Base-by-base conservation (phyloP, 2,329 filamentous ascomycete species). In the Alternaria consortialis region DNA sequence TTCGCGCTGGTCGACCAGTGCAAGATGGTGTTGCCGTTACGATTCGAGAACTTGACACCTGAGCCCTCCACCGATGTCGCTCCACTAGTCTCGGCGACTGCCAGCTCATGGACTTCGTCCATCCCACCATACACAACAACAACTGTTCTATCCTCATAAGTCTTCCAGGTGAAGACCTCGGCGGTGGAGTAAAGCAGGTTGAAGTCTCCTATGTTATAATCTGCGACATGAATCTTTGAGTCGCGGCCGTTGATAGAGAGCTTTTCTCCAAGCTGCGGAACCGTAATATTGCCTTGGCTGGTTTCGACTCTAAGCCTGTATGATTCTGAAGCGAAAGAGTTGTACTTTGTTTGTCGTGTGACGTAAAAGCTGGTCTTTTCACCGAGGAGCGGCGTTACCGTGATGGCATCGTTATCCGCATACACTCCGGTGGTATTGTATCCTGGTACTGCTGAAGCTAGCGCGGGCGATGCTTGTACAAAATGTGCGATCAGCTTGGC, bases 401-500 rank as follows among this genome's bases (percentile, higher is more conserved):
- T 83, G 9, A 90, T 80, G 32, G 83, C 79, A 0, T 73, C 58
- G 39, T 83, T 67, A 25, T 69, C 59, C n/a, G 68, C 58, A 46
- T 69, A 71, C 3, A 67, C 12, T 5, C 64, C 69, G 5, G 66
- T 65, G 2, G 57, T 64, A 50, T 68, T 70, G 34, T 58, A 67
- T 25, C 70, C 69, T 2, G 69, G 65, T n/a, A 65, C 66, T 15
- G 72, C 84, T 1, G 84, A 84, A 9, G 92, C 79, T 66, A 91
- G 92, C 0, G 85, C 86, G 0, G 90, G 88, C 0, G 90, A 91
- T 0, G 87, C 88, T 67, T 88, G 88, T 34, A 91, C 74, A 75
- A 94, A 93, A 65, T 92, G 89, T 23, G 86, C 90, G 61, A 91
- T 80, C 1, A 94, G 83, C 71, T 94, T 94, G 12, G 91, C 81